Evolutionary conservation across 345 rosid genomes (phyloP).

Genomic region (Hevea brasiliensis): DNA sequence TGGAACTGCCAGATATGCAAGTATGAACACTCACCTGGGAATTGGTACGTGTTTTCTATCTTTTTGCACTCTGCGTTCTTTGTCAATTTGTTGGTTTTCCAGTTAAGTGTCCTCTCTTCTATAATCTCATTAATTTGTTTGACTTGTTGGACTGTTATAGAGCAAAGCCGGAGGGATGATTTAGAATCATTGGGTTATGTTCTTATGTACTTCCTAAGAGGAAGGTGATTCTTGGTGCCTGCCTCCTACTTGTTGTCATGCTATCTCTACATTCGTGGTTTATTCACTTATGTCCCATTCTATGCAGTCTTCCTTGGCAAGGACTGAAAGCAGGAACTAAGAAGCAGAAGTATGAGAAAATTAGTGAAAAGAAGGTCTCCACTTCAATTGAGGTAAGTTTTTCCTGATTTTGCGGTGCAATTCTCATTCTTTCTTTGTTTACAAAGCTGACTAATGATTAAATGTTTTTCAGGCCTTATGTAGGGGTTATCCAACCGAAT

Average conservation of each 20-base stretch:
- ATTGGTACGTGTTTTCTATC: conserved; percentile 48
- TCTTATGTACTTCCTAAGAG: conserved; percentile 88
- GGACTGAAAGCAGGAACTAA: conserved; percentile 90
- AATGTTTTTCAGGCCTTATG: conserved; percentile 58
- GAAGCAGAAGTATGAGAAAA: conserved; percentile 90
- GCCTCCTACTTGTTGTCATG: conserved; percentile 1
- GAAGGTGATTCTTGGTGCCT: conserved; percentile 55
- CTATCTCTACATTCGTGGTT: background rate
- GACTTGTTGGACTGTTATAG: conserved; percentile 28
- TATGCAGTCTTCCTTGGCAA: conserved; percentile 92
- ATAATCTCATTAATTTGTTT: background rate
- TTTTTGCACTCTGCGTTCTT: background rate
- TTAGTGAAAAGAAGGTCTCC: conserved; percentile 87
- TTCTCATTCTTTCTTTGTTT: background rate
- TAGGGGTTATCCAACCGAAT: conserved; percentile 88
- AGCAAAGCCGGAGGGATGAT: conserved; percentile 99
- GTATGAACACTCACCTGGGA: conserved; percentile 97
- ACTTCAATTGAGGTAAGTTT: conserved; percentile 78
- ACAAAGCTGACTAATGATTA: conserved; percentile 14
- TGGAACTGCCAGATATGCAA: conserved; percentile 94
- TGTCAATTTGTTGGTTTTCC: background rate
- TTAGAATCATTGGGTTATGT: conserved; percentile 93
- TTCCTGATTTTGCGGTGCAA: conserved; percentile 1
- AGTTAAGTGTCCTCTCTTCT: background rate
- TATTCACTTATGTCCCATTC: conserved; percentile 16